Evolutionary conservation across 352 stramenopile species (phyloP), one percentile per base, ranked within the genome.

Genomic region (Globisporangium carolinianum): DNA sequence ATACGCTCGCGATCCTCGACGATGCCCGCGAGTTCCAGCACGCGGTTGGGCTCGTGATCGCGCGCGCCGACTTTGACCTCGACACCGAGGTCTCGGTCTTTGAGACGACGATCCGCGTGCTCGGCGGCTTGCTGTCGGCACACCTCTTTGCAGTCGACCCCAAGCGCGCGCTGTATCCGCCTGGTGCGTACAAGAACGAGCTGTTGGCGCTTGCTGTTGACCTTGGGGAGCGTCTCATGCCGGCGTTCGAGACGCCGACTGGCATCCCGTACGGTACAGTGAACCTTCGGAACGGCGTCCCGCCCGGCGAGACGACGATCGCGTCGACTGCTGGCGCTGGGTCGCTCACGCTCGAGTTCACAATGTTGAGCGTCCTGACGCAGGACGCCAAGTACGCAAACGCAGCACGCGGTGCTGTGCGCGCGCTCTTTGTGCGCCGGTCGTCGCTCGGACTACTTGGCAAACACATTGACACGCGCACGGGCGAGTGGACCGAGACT

Each of bases 181-280:
- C 64, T 14, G 92, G 76, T 55, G 66, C 64, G 38, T 99, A 99
- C 72, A 72, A 98, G 52, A 89, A 80, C 12, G 85, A 91, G 59
- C 77, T 99, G 9, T 71, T 99, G 39, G 47, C 65, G 14, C 76
- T 99, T 37, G 97, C 97, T 1, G 62, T 93, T 15, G 97, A 99
- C 69, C 76, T 99, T 50, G 97, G 83, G 3, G 79, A 98, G 37
- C 87, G 98, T 4, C 71, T 99, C 5, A 69, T 99, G 59, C 86
- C 89, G 17, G 97, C 97, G 43, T 99, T 99, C 74, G 68, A 97
- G 45, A 99, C 96, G 1, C 63, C 75, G 32, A 99, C 96, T 35
- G 86, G 83, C 6, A 98, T 99, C 68, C 97, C 97, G 15, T 99
- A 95, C 66, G 96, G 96, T 24, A 98, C 95, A 4, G 96, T 99